Conservation (phyloP, 305 asterid species). For the Fraxinus angustifolia region DNA sequence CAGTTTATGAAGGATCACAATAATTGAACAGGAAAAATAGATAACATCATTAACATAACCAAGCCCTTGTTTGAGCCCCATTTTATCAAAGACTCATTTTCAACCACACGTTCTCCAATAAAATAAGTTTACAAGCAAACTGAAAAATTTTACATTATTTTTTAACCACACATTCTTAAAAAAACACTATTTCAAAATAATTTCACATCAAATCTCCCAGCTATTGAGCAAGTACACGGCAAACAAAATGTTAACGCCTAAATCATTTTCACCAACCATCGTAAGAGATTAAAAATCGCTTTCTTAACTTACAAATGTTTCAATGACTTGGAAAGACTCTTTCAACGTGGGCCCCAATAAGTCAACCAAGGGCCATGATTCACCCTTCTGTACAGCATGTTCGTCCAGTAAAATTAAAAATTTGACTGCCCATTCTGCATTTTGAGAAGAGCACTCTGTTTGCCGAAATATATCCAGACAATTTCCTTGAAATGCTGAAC, state of each 20-base stretch:
- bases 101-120: too few species aligned
- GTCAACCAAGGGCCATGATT: constrained; percentile 77
- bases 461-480: constrained; percentile 58
- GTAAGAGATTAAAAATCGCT: constrained; percentile 9
- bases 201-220: background rate
- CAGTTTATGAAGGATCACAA: background rate
- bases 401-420: constrained; percentile 59
- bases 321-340: constrained; percentile 55
- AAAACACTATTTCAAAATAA: background rate
- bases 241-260: background rate
- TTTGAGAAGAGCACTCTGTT: constrained; percentile 48
- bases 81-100: too few species aligned
- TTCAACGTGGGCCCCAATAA: constrained; percentile 72
- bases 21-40: background rate
- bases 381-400: constrained; percentile 70
- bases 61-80: background rate
- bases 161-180: background rate
- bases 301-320: constrained; percentile 57
- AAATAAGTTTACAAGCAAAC: too few species aligned
- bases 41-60: background rate
- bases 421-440: constrained; percentile 47
- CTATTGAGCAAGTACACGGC: background rate
- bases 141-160: too few species aligned
- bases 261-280: background rate
- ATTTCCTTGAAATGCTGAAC: constrained; percentile 59